A percentile compares a stretch with the other conserved stretches of the same genome.
phyloP scores from a whole-genome alignment of 176 grass and related monocot species.

The Canna indica region DNA sequence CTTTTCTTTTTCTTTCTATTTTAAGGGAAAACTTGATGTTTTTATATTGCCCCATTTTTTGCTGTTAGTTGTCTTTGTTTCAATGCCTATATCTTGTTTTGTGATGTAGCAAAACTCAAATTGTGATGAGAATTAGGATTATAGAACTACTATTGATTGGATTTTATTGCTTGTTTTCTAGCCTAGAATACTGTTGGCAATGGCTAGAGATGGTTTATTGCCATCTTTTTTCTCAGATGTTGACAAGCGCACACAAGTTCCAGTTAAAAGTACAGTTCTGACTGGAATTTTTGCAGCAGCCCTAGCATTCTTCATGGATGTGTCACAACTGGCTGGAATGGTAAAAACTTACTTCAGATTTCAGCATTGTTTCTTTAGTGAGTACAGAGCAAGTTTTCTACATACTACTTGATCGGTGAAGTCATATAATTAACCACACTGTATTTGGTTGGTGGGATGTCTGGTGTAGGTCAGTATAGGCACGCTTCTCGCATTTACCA shows the following conservation, averaged over 20 bases:
- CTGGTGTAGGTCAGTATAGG: slow-evolving; percentile 78
- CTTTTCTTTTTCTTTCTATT: neutral
- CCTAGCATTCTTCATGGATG: slow-evolving; percentile 85
- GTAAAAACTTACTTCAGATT: slow-evolving; percentile 27
- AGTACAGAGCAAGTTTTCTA: neutral
- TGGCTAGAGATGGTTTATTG: slow-evolving; percentile 86
- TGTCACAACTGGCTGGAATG: slow-evolving; percentile 81
- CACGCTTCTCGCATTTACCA: slow-evolving; percentile 73
- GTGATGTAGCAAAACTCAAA: neutral
- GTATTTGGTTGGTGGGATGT: too few species aligned
- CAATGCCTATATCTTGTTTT: neutral
- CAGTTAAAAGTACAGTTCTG: slow-evolving; percentile 61
- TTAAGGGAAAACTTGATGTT: too few species aligned
- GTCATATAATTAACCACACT: neutral
- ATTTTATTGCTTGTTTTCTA: slow-evolving; percentile 25
- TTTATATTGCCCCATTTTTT: too few species aligned
- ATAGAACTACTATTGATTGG: neutral
- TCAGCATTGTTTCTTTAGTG: neutral
- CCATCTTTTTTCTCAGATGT: slow-evolving; percentile 59
- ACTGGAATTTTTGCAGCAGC: slow-evolving; percentile 52
- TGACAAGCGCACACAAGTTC: slow-evolving; percentile 56
- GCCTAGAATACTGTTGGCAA: slow-evolving; percentile 93
- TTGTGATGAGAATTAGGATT: neutral
- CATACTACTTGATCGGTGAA: neutral
- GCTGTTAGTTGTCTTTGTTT: neutral